These are phyloP conservation scores for Vinca minor DNA, from an alignment of 257 asterid genomes.

Conservation along the genomic window DNA sequence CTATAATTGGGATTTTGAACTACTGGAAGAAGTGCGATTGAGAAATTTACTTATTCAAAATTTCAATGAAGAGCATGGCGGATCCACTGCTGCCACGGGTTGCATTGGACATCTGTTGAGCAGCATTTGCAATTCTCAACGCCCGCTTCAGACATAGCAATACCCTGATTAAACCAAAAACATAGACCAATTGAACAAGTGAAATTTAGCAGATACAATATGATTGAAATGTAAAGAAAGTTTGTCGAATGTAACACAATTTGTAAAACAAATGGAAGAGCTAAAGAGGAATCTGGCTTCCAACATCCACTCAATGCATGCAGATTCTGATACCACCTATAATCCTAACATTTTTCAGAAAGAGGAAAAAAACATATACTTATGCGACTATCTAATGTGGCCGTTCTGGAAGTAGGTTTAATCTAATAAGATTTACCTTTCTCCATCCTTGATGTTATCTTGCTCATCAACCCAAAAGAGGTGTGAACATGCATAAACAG, in stretches of 20 bases:
- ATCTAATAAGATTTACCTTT: slow-evolving; percentile 50
- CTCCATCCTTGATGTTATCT: slow-evolving; percentile 79
- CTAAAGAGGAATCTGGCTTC: not conserved
- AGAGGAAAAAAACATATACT: not conserved
- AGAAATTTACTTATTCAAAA: slow-evolving; percentile 68
- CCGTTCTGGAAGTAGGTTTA: not conserved
- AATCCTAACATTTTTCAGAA: not conserved
- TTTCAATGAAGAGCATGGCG: slow-evolving; percentile 72
- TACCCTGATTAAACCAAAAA: slow-evolving; percentile 43
- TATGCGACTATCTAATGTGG: not conserved
- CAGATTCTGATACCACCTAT: not conserved
- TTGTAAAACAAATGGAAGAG: not conserved
- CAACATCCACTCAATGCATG: not conserved
- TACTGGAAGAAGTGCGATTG: slow-evolving; percentile 8
- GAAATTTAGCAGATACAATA: slow-evolving; percentile 1
- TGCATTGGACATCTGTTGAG: slow-evolving; percentile 92
- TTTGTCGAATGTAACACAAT: not conserved
- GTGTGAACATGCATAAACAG: slow-evolving; percentile 96
- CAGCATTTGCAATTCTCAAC: slow-evolving; percentile 86
- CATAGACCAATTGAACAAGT: not conserved
- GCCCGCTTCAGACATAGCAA: slow-evolving; percentile 96
- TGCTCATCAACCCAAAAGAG: slow-evolving; percentile 96
- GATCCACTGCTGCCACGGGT: slow-evolving; percentile 86
- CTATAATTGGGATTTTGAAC: not conserved
- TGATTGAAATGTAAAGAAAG: not conserved